Conservation (phyloP, 768 basidiomycete genomes). For the Leccinum rimulosum region DNA sequence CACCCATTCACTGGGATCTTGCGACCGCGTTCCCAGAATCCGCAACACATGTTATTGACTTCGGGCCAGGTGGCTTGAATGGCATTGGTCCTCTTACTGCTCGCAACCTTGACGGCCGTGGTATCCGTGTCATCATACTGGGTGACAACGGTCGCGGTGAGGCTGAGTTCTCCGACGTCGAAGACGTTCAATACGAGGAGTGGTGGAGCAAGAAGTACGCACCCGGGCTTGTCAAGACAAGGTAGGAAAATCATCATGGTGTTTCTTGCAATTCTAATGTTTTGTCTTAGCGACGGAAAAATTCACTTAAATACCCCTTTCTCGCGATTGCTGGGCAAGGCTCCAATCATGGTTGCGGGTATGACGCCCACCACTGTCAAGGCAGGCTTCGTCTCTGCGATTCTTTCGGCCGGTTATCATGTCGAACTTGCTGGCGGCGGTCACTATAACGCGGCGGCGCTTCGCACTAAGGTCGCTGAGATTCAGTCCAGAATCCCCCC, state of each 20-base stretch:
- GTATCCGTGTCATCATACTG: conserved; percentile 83
- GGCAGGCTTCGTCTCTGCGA: conserved; percentile 90
- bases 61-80: conserved; percentile 91
- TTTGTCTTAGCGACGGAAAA: conserved; percentile 69
- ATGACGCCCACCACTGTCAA: conserved; percentile 99
- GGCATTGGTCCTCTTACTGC: conserved; percentile 92
- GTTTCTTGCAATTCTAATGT: conserved; percentile 1
- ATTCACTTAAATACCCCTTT: conserved; percentile 94
- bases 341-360: conserved; percentile 98
- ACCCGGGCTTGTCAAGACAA: conserved; percentile 84
- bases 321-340: conserved; percentile 93
- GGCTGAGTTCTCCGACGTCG: conserved; percentile 76
- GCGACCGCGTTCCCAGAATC: conserved; percentile 87
- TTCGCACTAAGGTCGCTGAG: conserved; percentile 89
- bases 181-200: conserved; percentile 68
- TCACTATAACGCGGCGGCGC: conserved; percentile 88
- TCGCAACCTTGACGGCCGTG: conserved; percentile 89
- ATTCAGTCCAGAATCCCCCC: conserved; percentile 82
- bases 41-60: conserved; percentile 94
- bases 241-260: conserved; percentile 41
- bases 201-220: conserved; percentile 92
- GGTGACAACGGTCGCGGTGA: conserved; percentile 91
- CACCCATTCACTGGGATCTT: conserved; percentile 89
- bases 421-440: conserved; percentile 97
- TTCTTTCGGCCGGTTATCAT: conserved; percentile 92